A percentile compares a stretch with the other conserved stretches of the same genome.
Conservation (phyloP, 106 monocot species). For the Apostasia ramifera region DNA sequence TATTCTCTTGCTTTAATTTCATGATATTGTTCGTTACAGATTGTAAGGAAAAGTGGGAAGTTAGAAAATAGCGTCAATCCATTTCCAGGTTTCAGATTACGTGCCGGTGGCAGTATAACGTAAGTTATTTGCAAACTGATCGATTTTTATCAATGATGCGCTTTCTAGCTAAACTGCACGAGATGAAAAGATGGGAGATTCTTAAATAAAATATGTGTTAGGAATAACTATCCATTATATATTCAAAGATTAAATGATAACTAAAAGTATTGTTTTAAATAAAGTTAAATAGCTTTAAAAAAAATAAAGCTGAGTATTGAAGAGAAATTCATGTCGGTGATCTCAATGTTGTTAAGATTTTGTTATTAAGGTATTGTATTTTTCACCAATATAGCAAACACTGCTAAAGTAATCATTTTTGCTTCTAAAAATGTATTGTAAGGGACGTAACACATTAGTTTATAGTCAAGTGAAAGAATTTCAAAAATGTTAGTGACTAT, state of each 20-base stretch:
- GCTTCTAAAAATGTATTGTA: too few relatives aligned
- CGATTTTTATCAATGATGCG: not conserved
- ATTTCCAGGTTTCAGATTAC: slow-evolving; percentile 45
- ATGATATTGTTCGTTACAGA: slow-evolving; percentile 24
- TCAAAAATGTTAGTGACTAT: too few relatives aligned
- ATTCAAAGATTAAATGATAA: not conserved
- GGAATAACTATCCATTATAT: not conserved
- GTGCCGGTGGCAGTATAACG: slow-evolving; percentile 44
- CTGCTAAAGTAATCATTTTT: too few relatives aligned
- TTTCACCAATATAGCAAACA: too few relatives aligned
- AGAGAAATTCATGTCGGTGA: too few relatives aligned
- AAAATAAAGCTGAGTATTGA: too few relatives aligned
- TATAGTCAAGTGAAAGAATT: too few relatives aligned
- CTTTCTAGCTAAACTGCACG: not conserved
- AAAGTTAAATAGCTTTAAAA: too few relatives aligned
- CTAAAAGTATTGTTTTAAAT: not conserved
- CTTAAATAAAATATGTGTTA: not conserved
- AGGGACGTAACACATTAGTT: too few relatives aligned
- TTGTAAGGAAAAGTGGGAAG: slow-evolving; percentile 52
- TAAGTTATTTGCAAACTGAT: slow-evolving; percentile 25
- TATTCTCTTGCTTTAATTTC: not conserved
- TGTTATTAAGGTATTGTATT: too few relatives aligned
- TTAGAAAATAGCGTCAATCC: slow-evolving; percentile 41
- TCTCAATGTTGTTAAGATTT: too few relatives aligned
- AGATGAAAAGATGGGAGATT: not conserved